These are phyloP conservation scores for Excoecaria cochinchinensis DNA, from an alignment of 345 rosid species.

Conservation along the genomic window DNA sequence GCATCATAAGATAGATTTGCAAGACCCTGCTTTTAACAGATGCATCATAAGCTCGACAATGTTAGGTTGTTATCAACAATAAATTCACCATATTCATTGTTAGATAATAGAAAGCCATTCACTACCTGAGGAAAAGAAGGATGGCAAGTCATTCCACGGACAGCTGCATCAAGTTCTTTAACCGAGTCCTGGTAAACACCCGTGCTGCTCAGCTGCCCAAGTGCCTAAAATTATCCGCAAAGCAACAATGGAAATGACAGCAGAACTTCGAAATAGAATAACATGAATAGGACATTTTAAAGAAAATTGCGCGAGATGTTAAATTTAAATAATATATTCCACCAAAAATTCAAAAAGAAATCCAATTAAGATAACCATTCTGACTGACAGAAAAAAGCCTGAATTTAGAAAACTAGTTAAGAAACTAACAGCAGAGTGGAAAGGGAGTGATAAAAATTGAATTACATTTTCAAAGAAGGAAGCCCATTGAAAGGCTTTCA, in stretches of 20 bases:
- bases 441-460: slow-evolving; percentile 8
- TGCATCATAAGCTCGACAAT: too few species aligned
- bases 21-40: slow-evolving; percentile 55
- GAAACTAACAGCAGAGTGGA: not conserved
- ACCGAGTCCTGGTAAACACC: slow-evolving; percentile 47
- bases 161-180: slow-evolving; percentile 59
- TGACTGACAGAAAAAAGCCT: not conserved
- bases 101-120: not conserved
- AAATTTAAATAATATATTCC: not conserved
- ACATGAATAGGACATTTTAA: not conserved
- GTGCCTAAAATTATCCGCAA: slow-evolving; percentile 34
- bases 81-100: not conserved
- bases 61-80: too few species aligned
- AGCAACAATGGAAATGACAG: slow-evolving; percentile 1
- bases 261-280: not conserved
- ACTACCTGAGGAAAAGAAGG: slow-evolving; percentile 78
- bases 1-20: slow-evolving; percentile 54
- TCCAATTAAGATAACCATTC: not conserved
- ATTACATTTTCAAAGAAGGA: slow-evolving; percentile 69
- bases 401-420: not conserved
- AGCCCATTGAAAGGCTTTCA: slow-evolving; percentile 71
- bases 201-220: slow-evolving; percentile 40
- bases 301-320: not conserved
- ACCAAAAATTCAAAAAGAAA: not conserved
- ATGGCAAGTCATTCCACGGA: slow-evolving; percentile 48